These are phyloP conservation scores for Schizothecium vesticola DNA, from an alignment of 495 filamentous ascomycete genomes.

Conservation along the genomic window DNA sequence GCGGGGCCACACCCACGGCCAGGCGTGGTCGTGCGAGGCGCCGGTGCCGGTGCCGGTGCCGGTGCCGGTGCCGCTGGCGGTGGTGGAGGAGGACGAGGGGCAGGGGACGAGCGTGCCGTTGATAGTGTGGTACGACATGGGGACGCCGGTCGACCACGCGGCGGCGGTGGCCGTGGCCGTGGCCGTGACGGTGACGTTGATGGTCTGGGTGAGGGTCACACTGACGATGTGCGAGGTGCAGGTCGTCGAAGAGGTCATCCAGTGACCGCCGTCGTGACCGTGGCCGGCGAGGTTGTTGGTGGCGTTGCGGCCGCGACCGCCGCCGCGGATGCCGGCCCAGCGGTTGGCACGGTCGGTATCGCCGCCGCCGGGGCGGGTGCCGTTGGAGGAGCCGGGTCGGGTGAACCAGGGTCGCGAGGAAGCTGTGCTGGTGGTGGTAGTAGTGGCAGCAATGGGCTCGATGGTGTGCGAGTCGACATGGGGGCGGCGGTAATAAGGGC, in stretches of 20 bases:
- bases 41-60: too few species aligned
- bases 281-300: neutral
- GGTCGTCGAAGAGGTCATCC: neutral
- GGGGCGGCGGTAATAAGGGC: neutral
- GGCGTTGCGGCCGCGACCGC: neutral
- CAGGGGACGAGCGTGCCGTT: neutral
- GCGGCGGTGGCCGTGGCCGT: neutral
- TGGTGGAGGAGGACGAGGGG: neutral
- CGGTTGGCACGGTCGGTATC: too few species aligned
- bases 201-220: slow-evolving; percentile 17
- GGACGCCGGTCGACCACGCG: neutral
- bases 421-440: neutral
- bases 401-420: neutral
- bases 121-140: neutral
- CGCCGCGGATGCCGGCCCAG: neutral
- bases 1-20: neutral
- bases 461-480: neutral
- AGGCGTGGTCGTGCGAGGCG: neutral
- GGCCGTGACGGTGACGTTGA: slow-evolving; percentile 17
- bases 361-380: neutral
- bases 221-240: slow-evolving; percentile 7
- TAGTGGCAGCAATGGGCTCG: neutral
- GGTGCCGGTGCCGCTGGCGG: neutral
- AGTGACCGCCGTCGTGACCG: neutral
- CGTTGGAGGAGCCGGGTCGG: neutral